Base-by-base conservation (phyloP, 148 eudicot genomes). In the Hydrangea macrophylla region DNA sequence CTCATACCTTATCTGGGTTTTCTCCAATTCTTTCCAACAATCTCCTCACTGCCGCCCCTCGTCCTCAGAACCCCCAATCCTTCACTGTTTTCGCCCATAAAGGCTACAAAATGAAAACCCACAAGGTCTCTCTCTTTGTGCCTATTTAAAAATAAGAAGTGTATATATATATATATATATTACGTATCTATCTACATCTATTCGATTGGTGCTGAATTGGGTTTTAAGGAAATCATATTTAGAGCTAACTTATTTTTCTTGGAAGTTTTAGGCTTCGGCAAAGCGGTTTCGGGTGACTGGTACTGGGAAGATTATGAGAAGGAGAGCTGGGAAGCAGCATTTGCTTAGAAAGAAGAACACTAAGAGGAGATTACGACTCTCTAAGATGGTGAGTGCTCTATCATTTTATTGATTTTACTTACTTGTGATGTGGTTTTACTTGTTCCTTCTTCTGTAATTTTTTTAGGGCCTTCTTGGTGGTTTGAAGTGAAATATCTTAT, bases 291-390 rank as follows among this genome's bases (percentile, higher is more conserved):
- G 96, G 68, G 96, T 92, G 30, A 77, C 95, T 24, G 97, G 97
- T 50, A 85, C 54, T 44, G 97, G 97, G 76, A 92, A 92, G 87
- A 92, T 92, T 36, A 62, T 92, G 80, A 86, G 97, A 81, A 92
- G 97, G 78, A 86, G 87, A 85, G 89, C 93, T 48, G 97, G 97
- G 72, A 94, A 94, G 78, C 97, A 94, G 84, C 99, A 94, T 85
- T 83, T 94, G 83, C 89, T 90, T 62, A 77, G 77, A 58, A 92
- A 92, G 87, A 92, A 92, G 90, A 92, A 80, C 64, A 75, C 88
- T 39, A 92, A 85, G 82, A 88, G 97, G 86, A 89, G 81, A 70
- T 23, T 42, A 36, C 84, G 97, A 33, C 88, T 92, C 53, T 89
- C 92, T 48, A 89, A 89, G 76, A 70, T 69, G 88, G 97, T 88